Conservation (phyloP, 768 basidiomycete species). For the Calocera viscosa region DNA sequence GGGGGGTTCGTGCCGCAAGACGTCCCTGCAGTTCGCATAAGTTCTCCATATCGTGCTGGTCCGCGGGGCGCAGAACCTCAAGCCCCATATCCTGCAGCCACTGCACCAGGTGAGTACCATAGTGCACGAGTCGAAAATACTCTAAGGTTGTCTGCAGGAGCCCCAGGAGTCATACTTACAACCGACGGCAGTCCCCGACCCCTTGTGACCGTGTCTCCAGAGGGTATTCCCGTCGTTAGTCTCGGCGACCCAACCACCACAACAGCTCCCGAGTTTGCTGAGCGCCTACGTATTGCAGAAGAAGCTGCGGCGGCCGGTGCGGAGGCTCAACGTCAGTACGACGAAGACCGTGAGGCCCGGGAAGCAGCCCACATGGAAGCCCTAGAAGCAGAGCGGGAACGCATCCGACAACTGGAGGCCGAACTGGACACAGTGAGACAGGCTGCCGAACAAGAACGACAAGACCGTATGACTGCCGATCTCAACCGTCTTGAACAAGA, state of each 20-base stretch:
- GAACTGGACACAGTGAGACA: conserved; percentile 45
- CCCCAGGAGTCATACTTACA: not conserved
- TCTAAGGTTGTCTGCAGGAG: not conserved
- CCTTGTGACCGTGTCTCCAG: not conserved
- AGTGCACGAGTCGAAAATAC: too few relatives aligned
- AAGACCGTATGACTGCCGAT: conserved; percentile 45
- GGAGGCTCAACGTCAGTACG: conserved; percentile 20
- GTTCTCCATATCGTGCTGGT: not conserved
- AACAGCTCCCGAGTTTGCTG: conserved; percentile 12
- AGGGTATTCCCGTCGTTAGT: not conserved
- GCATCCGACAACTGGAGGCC: conserved; percentile 49
- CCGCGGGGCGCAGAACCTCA: not conserved
- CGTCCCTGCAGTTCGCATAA: not conserved
- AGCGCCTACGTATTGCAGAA: conserved; percentile 18
- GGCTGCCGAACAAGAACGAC: conserved; percentile 42
- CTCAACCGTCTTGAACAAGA: conserved; percentile 52
- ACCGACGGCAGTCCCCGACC: not conserved
- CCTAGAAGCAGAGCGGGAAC: conserved; percentile 30
- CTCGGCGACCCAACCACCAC: not conserved
- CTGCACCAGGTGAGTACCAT: not conserved
- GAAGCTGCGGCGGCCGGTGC: conserved; percentile 12
- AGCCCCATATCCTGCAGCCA: too few relatives aligned
- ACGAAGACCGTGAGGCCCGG: conserved; percentile 30
- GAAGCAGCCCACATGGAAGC: not conserved
- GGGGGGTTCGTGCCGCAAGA: not conserved